These are phyloP conservation scores for Daldinia eschscholtzii DNA, from an alignment of 2,329 filamentous ascomycete species.

Conservation along the genomic window DNA sequence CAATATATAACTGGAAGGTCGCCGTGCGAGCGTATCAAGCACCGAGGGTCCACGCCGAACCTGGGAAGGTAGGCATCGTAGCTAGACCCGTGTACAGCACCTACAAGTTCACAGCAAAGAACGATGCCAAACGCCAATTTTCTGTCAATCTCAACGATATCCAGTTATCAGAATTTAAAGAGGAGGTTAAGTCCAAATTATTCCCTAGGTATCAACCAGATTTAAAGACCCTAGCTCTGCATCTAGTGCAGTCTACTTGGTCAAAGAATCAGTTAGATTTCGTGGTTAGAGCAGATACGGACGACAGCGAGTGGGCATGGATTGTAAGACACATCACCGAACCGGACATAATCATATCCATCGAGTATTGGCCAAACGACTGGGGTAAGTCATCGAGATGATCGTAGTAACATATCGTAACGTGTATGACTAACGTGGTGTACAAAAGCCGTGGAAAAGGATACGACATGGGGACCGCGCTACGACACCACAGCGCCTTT, in stretches of 20 bases:
- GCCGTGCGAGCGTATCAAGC: constrained; percentile 8
- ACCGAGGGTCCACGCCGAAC: constrained; percentile 1
- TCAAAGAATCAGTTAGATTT: constrained; percentile 25
- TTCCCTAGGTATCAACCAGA: constrained; percentile 26
- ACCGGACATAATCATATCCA: constrained; percentile 36
- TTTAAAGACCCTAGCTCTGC: constrained; percentile 29
- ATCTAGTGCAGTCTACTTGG: constrained; percentile 34
- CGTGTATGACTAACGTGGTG: constrained; percentile 16
- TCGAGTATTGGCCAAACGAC: constrained; percentile 31
- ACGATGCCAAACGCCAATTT: background rate
- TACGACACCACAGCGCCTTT: constrained; percentile 24
- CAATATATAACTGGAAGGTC: constrained; percentile 29
- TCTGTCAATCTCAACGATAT: constrained; percentile 15
- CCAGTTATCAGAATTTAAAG: constrained; percentile 21
- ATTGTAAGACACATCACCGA: constrained; percentile 48
- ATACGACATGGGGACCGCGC: constrained; percentile 42
- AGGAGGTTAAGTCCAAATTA: constrained; percentile 7
- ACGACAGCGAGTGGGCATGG: constrained; percentile 46
- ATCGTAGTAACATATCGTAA: background rate
- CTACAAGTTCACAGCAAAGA: constrained; percentile 30
- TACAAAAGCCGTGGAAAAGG: constrained; percentile 21
- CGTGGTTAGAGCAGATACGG: constrained; percentile 45
- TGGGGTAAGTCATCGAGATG: constrained; percentile 46
- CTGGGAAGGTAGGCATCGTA: constrained; percentile 31
- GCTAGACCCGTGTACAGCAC: constrained; percentile 40